Conservation (phyloP, 768 basidiomycete genomes). For the Naganishia vaughanmartiniae region DNA sequence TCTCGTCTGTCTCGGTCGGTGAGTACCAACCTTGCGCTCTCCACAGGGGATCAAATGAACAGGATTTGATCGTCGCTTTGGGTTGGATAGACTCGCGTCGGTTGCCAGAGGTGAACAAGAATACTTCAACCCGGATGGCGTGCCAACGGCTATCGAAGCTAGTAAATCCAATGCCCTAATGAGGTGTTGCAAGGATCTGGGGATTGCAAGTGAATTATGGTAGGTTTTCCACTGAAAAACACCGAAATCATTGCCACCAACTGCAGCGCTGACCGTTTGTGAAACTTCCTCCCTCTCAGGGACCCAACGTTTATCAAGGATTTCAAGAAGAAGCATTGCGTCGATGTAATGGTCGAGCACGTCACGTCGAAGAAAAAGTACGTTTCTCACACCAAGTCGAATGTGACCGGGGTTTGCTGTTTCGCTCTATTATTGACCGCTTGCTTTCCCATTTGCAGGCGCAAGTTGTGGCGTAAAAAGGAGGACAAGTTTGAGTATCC, state of each 20-base stretch:
- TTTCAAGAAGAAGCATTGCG: slow-evolving; percentile 78
- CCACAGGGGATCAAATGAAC: background rate
- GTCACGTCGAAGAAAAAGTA: slow-evolving; percentile 84
- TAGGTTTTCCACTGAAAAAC: slow-evolving; percentile 52
- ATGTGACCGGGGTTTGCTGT: no score
- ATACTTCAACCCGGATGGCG: slow-evolving; percentile 85
- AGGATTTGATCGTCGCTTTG: background rate
- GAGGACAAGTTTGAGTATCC: slow-evolving; percentile 69
- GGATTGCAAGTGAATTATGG: slow-evolving; percentile 95
- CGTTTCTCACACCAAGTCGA: slow-evolving; percentile 48
- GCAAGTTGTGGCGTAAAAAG: slow-evolving; percentile 61
- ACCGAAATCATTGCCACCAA: no score
- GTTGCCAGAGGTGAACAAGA: slow-evolving; percentile 94
- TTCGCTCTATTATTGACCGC: no score
- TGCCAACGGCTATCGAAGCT: slow-evolving; percentile 89
- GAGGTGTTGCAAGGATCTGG: slow-evolving; percentile 95
- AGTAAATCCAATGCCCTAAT: slow-evolving; percentile 96
- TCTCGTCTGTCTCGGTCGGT: slow-evolving; percentile 88
- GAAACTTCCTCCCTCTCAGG: slow-evolving; percentile 56
- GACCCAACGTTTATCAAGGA: slow-evolving; percentile 92
- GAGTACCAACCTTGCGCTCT: slow-evolving; percentile 40
- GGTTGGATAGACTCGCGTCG: slow-evolving; percentile 66
- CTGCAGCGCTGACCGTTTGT: no score
- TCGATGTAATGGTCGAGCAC: slow-evolving; percentile 84
- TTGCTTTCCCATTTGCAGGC: slow-evolving; percentile 57